phyloP scores from a whole-genome alignment of 139 green algal genomes.

The Parachlorella kessleri region DNA sequence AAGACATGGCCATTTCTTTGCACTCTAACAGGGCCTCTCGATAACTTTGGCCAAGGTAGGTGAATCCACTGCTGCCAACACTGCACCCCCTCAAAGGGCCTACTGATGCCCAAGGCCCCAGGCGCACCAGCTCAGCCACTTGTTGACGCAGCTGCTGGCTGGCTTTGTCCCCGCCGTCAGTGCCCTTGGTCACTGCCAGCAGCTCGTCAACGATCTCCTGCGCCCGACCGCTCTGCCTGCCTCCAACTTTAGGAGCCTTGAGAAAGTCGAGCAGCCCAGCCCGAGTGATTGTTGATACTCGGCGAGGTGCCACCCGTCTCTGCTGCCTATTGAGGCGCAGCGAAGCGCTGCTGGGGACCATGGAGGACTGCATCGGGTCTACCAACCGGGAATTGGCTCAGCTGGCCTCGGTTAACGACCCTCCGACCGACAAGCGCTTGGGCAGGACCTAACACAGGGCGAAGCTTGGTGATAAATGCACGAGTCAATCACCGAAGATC shows the following conservation, averaged over 20 bases:
- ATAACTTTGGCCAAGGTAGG: too few relatives aligned
- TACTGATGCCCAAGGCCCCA: too few relatives aligned
- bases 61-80: too few relatives aligned
- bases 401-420: too few relatives aligned
- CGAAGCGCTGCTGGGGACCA: not conserved
- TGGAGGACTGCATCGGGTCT: not conserved
- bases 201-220: conserved; percentile 25
- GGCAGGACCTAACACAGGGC: too few relatives aligned
- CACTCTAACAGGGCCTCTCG: too few relatives aligned
- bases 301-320: not conserved
- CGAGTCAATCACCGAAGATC: too few relatives aligned
- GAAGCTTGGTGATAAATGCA: too few relatives aligned
- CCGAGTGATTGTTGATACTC: not conserved
- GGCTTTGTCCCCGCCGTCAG: conserved; percentile 29
- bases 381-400: too few relatives aligned
- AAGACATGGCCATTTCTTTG: too few relatives aligned
- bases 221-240: not conserved
- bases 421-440: too few relatives aligned
- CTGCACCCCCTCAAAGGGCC: too few relatives aligned
- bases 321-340: not conserved
- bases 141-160: not conserved
- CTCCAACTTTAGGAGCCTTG: not conserved
- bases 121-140: conserved; percentile 24
- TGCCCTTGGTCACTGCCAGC: conserved; percentile 14
- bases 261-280: conserved; percentile 17